Evolutionary conservation across 1,284 basidiomycete genomes (phyloP).

Genomic region (Porogramme epimiltina): DNA sequence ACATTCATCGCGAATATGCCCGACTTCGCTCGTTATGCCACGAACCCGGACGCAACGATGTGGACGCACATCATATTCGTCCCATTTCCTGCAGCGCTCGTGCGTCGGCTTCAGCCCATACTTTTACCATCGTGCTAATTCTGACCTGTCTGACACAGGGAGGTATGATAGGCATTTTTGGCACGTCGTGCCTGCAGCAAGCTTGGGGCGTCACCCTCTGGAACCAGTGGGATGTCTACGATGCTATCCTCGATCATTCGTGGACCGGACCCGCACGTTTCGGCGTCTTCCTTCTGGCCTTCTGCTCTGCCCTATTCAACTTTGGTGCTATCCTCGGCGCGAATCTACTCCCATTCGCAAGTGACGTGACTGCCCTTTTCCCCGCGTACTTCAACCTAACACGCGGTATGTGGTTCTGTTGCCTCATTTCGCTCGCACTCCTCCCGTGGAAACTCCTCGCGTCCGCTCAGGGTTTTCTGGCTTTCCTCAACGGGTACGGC

Average conservation of each 20-base stretch:
- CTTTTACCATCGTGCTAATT: background rate
- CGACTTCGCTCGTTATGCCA: constrained; percentile 26
- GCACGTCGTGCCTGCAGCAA: constrained; percentile 23
- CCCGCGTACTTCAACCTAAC: constrained; percentile 44
- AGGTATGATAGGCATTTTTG: constrained; percentile 28
- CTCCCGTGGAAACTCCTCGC: constrained; percentile 37
- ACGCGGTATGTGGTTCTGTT: constrained; percentile 45
- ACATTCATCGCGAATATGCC: constrained; percentile 42
- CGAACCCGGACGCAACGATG: constrained; percentile 20
- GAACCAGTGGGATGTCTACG: constrained; percentile 29
- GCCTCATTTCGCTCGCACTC: constrained; percentile 43
- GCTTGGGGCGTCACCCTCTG: constrained; percentile 27
- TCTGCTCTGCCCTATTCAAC: constrained; percentile 44
- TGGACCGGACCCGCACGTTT: constrained; percentile 25
- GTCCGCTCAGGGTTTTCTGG: constrained; percentile 28
- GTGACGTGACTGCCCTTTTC: constrained; percentile 38
- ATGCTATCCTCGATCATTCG: constrained; percentile 26
- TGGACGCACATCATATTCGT: constrained; percentile 28
- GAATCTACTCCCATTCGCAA: constrained; percentile 29
- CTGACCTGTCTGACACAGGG: constrained; percentile 9
- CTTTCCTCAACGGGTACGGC: constrained; percentile 29
- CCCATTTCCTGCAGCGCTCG: constrained; percentile 25
- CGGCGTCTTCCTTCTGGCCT: constrained; percentile 47
- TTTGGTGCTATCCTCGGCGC: constrained; percentile 46
- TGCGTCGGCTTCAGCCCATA: constrained; percentile 2